Conservation (phyloP, 345 rosid genomes). For the Populus simonii region DNA sequence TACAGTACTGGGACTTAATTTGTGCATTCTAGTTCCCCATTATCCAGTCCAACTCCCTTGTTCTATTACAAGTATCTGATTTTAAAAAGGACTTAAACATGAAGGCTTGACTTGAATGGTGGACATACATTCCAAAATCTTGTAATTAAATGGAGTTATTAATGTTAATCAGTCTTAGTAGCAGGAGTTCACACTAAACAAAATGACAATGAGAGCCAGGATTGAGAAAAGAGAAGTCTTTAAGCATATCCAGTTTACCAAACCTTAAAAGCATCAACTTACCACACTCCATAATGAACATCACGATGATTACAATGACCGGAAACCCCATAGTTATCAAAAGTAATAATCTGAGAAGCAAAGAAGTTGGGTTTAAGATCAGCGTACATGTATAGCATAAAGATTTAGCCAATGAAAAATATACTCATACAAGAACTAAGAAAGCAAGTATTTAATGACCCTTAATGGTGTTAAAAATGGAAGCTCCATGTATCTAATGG, state of each 20-base stretch:
- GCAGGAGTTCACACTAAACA: background rate
- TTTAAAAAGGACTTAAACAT: background rate
- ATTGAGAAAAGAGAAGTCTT: background rate
- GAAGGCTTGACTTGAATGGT: background rate
- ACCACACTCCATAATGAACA: slow-evolving; percentile 66
- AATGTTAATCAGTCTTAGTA: too few relatives aligned
- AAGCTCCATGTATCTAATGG: too few relatives aligned
- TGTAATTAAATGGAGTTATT: background rate
- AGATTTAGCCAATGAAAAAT: background rate
- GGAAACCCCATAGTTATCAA: slow-evolving; percentile 73
- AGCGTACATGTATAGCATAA: background rate
- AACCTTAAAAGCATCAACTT: slow-evolving; percentile 15
- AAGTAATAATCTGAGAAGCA: slow-evolving; percentile 60
- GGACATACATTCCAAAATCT: background rate
- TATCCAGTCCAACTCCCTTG: too few relatives aligned
- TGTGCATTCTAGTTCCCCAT: too few relatives aligned
- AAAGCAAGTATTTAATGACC: background rate
- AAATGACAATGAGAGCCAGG: background rate
- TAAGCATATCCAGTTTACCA: background rate
- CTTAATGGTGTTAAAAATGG: too few relatives aligned
- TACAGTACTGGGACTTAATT: too few relatives aligned
- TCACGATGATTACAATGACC: slow-evolving; percentile 84
- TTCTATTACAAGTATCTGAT: background rate
- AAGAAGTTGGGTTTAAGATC: slow-evolving; percentile 2
- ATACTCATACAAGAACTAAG: background rate